Conservation (phyloP, 257 asterid genomes). For the Nyctanthes arbortristis region DNA sequence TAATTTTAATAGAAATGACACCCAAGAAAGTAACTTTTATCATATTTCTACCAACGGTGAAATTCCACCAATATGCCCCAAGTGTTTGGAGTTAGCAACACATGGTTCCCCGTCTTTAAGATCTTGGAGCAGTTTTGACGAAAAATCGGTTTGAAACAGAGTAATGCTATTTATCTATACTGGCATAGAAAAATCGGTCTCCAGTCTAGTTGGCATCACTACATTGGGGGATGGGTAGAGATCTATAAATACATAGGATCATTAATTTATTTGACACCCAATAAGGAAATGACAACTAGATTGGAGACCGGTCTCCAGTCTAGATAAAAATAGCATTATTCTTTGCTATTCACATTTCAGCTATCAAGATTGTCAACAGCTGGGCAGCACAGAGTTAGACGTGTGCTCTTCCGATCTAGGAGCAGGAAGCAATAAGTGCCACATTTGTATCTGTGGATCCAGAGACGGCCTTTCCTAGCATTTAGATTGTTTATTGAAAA, state of each 20-base stretch:
- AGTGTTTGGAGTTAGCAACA: neutral
- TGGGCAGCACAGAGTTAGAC: slow-evolving; percentile 38
- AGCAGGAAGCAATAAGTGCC: slow-evolving; percentile 48
- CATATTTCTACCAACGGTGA: neutral
- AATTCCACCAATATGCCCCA: neutral
- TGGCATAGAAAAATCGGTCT: too few species aligned
- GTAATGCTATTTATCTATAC: too few species aligned
- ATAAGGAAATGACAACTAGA: too few species aligned
- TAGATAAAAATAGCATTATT: too few species aligned
- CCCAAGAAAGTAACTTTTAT: too few species aligned
- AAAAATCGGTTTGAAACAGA: neutral
- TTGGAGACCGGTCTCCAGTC: neutral
- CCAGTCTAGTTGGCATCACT: too few species aligned
- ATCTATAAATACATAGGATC: too few species aligned
- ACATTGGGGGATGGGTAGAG: too few species aligned
- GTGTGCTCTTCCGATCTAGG: slow-evolving; percentile 53
- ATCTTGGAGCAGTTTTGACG: neutral
- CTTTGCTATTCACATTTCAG: too few species aligned
- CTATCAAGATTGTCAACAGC: slow-evolving; percentile 35
- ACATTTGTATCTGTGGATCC: slow-evolving; percentile 66
- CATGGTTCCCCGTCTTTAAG: neutral
- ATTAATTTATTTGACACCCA: too few species aligned
- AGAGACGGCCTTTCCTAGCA: slow-evolving; percentile 82
- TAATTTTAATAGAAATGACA: neutral
- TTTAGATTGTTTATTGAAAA: slow-evolving; percentile 99